These are phyloP conservation scores for Immersiella caudata DNA, from an alignment of 495 filamentous ascomycete genomes.

Conservation along the genomic window DNA sequence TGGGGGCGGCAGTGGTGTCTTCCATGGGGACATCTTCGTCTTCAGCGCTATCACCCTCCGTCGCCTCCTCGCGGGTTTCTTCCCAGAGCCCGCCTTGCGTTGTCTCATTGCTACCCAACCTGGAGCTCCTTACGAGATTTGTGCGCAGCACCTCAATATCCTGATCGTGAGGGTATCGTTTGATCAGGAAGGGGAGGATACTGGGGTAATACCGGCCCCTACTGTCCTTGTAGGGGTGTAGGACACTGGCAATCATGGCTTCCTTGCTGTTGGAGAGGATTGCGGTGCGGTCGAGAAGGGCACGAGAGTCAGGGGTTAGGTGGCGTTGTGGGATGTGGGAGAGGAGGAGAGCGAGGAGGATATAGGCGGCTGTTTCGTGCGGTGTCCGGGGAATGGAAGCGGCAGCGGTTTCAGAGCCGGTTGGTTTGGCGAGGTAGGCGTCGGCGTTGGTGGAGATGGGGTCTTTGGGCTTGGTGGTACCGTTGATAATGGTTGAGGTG, in stretches of 20 bases:
- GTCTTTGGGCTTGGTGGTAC: conserved; percentile 28
- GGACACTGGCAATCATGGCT: conserved; percentile 75
- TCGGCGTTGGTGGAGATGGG: conserved; percentile 45
- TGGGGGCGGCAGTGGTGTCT: background rate
- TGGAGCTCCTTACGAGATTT: conserved; percentile 46
- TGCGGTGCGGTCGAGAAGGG: conserved; percentile 75
- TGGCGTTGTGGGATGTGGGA: conserved; percentile 61
- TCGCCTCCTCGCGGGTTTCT: conserved; percentile 22
- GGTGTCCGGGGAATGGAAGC: conserved; percentile 33
- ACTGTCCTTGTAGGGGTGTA: conserved; percentile 68
- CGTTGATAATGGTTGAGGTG: conserved; percentile 9
- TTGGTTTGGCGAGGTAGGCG: conserved; percentile 39
- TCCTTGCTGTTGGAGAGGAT: conserved; percentile 66
- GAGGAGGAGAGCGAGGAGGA: conserved; percentile 65
- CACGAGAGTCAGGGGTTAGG: conserved; percentile 64
- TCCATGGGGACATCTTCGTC: conserved; percentile 2
- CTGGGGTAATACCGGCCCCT: conserved; percentile 63
- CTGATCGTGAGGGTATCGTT: conserved; percentile 59
- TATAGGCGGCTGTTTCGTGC: conserved; percentile 51
- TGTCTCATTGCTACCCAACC: conserved; percentile 2
- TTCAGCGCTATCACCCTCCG: conserved; percentile 1
- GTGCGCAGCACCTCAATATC: conserved; percentile 68
- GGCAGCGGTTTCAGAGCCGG: conserved; percentile 42
- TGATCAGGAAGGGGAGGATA: conserved; percentile 74
- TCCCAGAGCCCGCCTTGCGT: background rate